These are phyloP conservation scores for Solanum hybrid DNA, from an alignment of 305 asterid genomes.

Conservation along the genomic window DNA sequence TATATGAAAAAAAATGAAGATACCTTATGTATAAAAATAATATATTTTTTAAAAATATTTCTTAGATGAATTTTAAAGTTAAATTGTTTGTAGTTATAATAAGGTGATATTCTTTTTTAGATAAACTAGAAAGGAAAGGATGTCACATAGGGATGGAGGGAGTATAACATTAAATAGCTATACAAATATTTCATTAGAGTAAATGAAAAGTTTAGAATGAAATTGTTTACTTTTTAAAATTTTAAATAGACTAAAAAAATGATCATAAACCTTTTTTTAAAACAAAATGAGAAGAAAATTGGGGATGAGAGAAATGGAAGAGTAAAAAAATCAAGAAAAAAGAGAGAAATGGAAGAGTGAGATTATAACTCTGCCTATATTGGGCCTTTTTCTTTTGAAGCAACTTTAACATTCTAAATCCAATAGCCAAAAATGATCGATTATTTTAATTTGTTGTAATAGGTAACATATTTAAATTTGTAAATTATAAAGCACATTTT, in stretches of 20 bases:
- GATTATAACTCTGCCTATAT: no score
- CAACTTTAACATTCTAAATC: neutral
- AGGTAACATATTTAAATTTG: neutral
- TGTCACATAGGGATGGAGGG: neutral
- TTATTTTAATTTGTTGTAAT: neutral
- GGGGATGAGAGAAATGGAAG: neutral
- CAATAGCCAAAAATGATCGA: neutral
- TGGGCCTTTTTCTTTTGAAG: neutral
- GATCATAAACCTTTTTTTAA: neutral
- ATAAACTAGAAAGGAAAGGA: accelerated
- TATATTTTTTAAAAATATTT: no score
- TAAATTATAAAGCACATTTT: neutral
- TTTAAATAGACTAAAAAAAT: neutral
- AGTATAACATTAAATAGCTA: neutral
- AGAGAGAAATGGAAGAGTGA: no score
- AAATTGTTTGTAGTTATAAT: no score
- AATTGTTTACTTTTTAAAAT: neutral
- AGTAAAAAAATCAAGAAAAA: no score
- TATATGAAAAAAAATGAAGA: no score
- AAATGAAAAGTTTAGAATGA: neutral
- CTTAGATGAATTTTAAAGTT: no score
- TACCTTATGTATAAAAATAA: neutral
- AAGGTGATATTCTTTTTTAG: neutral
- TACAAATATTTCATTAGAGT: neutral
- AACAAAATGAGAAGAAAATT: neutral